Evolutionary conservation across 805 yeast genomes (phyloP).

Genomic region (Zygosaccharomyces bailii): DNA sequence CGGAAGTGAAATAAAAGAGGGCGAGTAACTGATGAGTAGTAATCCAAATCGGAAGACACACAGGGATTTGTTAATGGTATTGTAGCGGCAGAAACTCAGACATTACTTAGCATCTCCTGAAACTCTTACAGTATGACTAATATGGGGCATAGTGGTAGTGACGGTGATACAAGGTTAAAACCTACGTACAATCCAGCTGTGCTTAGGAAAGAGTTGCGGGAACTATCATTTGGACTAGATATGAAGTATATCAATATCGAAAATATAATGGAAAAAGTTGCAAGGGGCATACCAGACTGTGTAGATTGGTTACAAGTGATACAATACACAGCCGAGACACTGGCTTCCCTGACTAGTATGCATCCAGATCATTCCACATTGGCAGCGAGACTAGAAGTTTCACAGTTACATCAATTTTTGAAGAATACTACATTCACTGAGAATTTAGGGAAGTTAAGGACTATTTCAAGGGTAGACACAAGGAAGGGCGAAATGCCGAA

Average conservation of each 20-base stretch:
- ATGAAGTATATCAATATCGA: conserved; percentile 84
- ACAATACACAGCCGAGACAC: conserved; percentile 77
- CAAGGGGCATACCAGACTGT: conserved; percentile 47
- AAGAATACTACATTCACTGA: conserved; percentile 16
- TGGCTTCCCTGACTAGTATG: conserved; percentile 91
- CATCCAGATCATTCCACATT: conserved; percentile 95
- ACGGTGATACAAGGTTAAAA: neutral
- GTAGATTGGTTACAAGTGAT: conserved; percentile 8
- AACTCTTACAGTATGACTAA: conserved; percentile 1
- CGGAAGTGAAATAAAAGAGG: neutral
- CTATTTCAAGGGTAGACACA: conserved; percentile 1
- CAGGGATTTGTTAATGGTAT: neutral
- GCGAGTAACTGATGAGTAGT: neutral
- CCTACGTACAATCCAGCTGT: conserved; percentile 5
- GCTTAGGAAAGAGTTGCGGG: conserved; percentile 8
- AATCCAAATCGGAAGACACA: neutral
- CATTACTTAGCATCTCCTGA: neutral
- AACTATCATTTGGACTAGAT: conserved; percentile 82
- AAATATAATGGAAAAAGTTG: conserved; percentile 85
- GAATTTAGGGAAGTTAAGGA: conserved; percentile 14
- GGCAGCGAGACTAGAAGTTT: conserved; percentile 91
- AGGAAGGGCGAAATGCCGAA: conserved; percentile 58
- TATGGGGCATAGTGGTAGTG: neutral
- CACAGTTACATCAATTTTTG: conserved; percentile 78
- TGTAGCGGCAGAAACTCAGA: neutral